These are phyloP conservation scores for Aspergillus sojae DNA, from an alignment of 2,329 filamentous ascomycete species.

Conservation along the genomic window DNA sequence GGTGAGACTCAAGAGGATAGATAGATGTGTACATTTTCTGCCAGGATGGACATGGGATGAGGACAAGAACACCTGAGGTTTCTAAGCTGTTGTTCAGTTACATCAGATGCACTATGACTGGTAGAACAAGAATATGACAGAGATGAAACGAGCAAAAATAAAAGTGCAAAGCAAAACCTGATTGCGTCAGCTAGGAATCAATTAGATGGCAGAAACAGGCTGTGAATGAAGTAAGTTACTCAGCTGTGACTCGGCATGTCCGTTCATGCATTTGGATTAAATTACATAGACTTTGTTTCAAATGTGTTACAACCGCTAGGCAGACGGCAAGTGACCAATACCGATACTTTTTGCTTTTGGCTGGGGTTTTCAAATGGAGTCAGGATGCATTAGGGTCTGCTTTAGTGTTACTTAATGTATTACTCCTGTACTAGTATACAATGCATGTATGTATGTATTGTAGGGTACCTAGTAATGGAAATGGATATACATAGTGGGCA, in stretches of 20 bases:
- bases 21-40: no score
- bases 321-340: neutral
- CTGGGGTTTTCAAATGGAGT: neutral
- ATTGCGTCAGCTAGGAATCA: neutral
- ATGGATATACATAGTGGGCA: no score
- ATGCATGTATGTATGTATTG: neutral
- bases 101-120: no score
- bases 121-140: no score
- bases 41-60: no score
- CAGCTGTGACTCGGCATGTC: neutral
- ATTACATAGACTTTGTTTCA: neutral
- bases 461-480: no score
- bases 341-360: neutral
- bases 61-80: no score
- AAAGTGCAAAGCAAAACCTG: neutral
- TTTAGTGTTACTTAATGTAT: neutral
- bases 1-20: no score
- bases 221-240: neutral
- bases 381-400: neutral
- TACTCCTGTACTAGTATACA: neutral
- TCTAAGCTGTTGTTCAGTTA: no score
- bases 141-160: no score
- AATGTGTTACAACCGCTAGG: neutral
- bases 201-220: neutral
- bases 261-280: neutral